These are phyloP conservation scores for Tanacetum coccineum DNA, from an alignment of 129 eudicot genomes.

Conservation along the genomic window DNA sequence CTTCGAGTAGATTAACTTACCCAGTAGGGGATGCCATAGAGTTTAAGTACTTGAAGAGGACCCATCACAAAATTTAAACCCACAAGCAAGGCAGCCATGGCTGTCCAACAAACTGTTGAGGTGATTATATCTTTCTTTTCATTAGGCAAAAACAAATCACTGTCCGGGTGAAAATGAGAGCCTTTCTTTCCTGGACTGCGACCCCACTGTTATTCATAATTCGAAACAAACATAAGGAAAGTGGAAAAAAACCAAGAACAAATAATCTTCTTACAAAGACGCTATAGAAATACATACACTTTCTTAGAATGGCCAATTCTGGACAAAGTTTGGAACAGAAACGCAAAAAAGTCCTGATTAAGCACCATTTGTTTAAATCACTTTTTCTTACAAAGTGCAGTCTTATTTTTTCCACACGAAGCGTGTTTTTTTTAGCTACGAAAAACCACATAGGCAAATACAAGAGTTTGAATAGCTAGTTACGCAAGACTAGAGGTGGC, in stretches of 20 bases:
- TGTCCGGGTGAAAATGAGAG: slow-evolving; percentile 74
- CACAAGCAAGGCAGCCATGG: slow-evolving; percentile 78
- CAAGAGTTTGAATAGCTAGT: too few relatives aligned
- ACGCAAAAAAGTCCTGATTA: background rate
- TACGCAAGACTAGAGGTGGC: too few relatives aligned
- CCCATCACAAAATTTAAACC: slow-evolving; percentile 80
- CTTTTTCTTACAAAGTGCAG: background rate
- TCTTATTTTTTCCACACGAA: too few relatives aligned
- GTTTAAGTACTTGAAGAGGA: slow-evolving; percentile 76
- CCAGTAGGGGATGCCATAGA: slow-evolving; percentile 89
- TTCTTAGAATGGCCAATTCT: background rate
- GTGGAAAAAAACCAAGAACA: background rate
- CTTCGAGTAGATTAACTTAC: slow-evolving; percentile 38
- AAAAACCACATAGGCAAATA: too few relatives aligned
- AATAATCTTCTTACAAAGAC: background rate
- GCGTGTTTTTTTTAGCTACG: too few relatives aligned
- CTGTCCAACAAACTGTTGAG: slow-evolving; percentile 87
- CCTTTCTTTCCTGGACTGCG: slow-evolving; percentile 94
- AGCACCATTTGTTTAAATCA: background rate
- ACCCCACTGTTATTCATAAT: slow-evolving; percentile 52
- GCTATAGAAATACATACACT: background rate
- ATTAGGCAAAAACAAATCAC: slow-evolving; percentile 71
- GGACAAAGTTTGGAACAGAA: background rate
- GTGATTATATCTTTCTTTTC: slow-evolving; percentile 76
- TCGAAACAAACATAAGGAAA: slow-evolving; percentile 2